These are phyloP conservation scores for Backusella westeae DNA, from an alignment of 192 early-diverging fungal species.

Conservation along the genomic window DNA sequence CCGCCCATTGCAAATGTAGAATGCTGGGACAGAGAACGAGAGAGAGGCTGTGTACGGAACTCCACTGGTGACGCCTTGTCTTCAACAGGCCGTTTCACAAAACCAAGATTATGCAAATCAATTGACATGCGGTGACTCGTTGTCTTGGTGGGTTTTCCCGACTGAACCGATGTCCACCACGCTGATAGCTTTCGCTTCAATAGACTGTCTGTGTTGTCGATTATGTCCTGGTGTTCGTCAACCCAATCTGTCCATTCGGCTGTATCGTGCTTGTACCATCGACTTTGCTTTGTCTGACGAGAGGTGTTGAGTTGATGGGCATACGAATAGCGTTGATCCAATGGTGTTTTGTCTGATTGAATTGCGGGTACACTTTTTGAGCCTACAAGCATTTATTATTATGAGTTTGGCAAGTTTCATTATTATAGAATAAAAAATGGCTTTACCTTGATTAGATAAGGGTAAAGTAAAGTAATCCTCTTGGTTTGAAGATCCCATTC, in stretches of 20 bases:
- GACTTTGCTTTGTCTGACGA: conserved; percentile 5
- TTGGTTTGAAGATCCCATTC: background rate
- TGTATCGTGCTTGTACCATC: background rate
- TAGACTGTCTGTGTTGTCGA: background rate
- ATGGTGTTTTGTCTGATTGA: background rate
- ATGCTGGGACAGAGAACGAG: background rate
- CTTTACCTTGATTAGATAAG: background rate
- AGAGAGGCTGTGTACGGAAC: background rate
- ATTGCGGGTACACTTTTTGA: background rate
- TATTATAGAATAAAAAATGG: background rate
- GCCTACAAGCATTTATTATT: background rate
- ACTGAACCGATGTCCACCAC: conserved; percentile 8
- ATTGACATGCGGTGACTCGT: background rate
- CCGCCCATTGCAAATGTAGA: background rate
- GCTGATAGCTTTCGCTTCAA: background rate
- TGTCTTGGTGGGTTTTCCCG: background rate
- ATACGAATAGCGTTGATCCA: background rate
- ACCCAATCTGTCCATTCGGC: conserved; percentile 28
- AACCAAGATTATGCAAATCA: conserved; percentile 3
- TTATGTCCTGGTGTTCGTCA: background rate
- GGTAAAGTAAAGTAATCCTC: conserved; percentile 8
- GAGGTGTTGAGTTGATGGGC: background rate
- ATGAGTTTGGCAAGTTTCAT: background rate
- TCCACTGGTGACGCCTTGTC: background rate
- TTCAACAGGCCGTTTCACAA: background rate